Evolutionary conservation across 192 early-diverging fungal genomes (phyloP).

Genomic region (Fimicolochytrium jonesii): DNA sequence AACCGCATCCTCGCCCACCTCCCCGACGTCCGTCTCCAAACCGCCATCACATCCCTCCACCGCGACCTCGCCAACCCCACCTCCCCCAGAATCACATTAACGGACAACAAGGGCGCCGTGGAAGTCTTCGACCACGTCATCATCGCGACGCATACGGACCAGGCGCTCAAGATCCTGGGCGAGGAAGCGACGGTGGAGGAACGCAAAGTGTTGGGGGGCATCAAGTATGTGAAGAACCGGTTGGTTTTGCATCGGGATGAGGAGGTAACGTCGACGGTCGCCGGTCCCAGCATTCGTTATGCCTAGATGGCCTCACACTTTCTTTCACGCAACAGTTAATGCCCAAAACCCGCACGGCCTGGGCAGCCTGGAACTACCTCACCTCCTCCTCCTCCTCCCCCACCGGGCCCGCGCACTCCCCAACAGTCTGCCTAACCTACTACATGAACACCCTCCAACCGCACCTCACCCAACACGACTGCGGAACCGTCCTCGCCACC

Average conservation of each 20-base stretch:
- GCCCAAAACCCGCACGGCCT: conserved; percentile 43
- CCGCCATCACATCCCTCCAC: conserved; percentile 27
- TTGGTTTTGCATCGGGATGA: conserved; percentile 53
- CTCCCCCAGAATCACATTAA: conserved; percentile 31
- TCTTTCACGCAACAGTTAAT: conserved; percentile 40
- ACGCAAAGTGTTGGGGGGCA: conserved; percentile 35
- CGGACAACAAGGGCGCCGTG: conserved; percentile 26
- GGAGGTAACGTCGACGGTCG: conserved; percentile 16
- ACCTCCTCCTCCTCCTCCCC: conserved; percentile 30
- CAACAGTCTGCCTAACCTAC: conserved; percentile 50
- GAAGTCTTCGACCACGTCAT: conserved; percentile 56
- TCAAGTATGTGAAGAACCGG: conserved; percentile 47
- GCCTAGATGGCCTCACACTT: conserved; percentile 9
- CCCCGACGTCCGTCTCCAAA: conserved; percentile 34
- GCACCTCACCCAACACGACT: conserved; percentile 34
- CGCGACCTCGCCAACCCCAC: conserved; percentile 16
- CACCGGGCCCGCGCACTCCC: conserved; percentile 23
- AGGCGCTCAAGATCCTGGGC: conserved; percentile 51
- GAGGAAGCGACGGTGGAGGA: conserved; percentile 48
- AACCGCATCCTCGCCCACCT: conserved; percentile 32
- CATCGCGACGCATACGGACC: conserved; percentile 58
- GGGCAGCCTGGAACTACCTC: conserved; percentile 63
- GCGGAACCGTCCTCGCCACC: conserved; percentile 55
- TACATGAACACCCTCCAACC: conserved; percentile 64
- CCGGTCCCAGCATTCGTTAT: background rate